Percentiles rank a stretch among this genome's conserved stretches.
Evolutionary conservation across 257 asterid species (phyloP).

Genomic region (Ligustrum vulgare): DNA sequence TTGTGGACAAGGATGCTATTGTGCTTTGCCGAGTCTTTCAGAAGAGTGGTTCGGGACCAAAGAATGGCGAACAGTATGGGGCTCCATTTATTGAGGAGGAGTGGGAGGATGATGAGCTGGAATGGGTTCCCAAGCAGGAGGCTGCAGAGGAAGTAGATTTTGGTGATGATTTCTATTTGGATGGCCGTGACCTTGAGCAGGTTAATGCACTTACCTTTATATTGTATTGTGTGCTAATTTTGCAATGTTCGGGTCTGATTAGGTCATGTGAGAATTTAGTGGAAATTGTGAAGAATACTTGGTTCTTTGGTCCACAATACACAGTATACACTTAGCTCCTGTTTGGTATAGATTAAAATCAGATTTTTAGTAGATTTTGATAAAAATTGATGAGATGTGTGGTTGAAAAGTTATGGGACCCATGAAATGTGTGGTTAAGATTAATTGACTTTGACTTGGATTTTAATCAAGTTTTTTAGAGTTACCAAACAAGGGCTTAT

Average conservation of each 20-base stretch:
- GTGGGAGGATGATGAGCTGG: conserved; percentile 75
- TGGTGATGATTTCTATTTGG: conserved; percentile 54
- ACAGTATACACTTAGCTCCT: no score
- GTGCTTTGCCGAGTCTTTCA: conserved; percentile 91
- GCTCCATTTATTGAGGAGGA: conserved; percentile 92
- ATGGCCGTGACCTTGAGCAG: conserved; percentile 79
- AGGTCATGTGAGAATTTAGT: background rate
- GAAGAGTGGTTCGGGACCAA: conserved; percentile 98
- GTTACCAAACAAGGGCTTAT: no score
- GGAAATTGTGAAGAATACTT: background rate
- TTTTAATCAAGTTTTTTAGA: no score
- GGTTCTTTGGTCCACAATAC: background rate
- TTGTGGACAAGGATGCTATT: conserved; percentile 62
- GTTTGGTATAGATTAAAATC: no score
- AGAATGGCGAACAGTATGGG: conserved; percentile 94
- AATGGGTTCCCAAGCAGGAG: conserved; percentile 46
- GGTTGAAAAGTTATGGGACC: no score
- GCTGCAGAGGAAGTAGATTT: conserved; percentile 58
- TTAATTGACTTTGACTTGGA: no score
- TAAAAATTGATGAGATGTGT: no score
- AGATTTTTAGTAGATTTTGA: no score
- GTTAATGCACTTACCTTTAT: conserved; percentile 36
- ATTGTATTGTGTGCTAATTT: background rate
- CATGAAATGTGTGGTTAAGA: no score
- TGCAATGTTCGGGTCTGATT: background rate